Evolutionary conservation across 495 filamentous ascomycete genomes (phyloP).

Genomic region (Podospora comata): DNA sequence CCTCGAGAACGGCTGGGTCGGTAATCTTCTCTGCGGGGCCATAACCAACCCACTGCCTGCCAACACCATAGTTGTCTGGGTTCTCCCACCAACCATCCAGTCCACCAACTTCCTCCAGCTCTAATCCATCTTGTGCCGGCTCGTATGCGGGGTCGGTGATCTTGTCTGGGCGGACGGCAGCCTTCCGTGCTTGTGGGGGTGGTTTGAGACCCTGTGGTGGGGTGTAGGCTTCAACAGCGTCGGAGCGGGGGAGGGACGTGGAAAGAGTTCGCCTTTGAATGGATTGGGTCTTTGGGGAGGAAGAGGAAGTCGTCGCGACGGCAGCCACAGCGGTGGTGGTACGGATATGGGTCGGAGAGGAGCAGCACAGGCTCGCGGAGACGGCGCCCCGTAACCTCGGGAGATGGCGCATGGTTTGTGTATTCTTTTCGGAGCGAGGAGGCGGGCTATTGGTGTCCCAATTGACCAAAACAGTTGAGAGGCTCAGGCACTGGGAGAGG

Average conservation of each 20-base stretch:
- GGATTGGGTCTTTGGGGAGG: background rate
- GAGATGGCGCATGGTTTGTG: slow-evolving; percentile 30
- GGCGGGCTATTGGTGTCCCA: slow-evolving; percentile 6
- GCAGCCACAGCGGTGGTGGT: slow-evolving; percentile 15
- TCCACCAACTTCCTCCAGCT: slow-evolving; percentile 56
- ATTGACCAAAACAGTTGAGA: slow-evolving; percentile 3
- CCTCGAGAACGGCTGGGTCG: slow-evolving; percentile 41
- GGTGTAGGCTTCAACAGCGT: slow-evolving; percentile 13
- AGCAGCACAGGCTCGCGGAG: slow-evolving; percentile 24
- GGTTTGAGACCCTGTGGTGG: background rate
- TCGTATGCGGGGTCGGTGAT: slow-evolving; percentile 49
- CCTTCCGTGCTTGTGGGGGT: background rate
- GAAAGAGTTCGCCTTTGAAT: slow-evolving; percentile 26
- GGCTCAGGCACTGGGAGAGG: background rate
- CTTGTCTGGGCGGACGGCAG: slow-evolving; percentile 22
- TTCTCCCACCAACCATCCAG: slow-evolving; percentile 50
- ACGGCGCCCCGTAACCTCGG: slow-evolving; percentile 28
- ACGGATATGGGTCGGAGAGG: slow-evolving; percentile 22
- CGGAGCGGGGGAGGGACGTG: background rate
- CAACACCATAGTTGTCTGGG: slow-evolving; percentile 40
- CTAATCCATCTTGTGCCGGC: slow-evolving; percentile 56
- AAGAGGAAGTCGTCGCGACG: background rate
- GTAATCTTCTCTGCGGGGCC: slow-evolving; percentile 36
- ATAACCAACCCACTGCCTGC: slow-evolving; percentile 40
- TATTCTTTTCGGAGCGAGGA: background rate